A percentile compares a stretch with the other conserved stretches of the same genome.
Conservation (phyloP, 108 stramenopile genomes). For the Nitzschia sp. region DNA sequence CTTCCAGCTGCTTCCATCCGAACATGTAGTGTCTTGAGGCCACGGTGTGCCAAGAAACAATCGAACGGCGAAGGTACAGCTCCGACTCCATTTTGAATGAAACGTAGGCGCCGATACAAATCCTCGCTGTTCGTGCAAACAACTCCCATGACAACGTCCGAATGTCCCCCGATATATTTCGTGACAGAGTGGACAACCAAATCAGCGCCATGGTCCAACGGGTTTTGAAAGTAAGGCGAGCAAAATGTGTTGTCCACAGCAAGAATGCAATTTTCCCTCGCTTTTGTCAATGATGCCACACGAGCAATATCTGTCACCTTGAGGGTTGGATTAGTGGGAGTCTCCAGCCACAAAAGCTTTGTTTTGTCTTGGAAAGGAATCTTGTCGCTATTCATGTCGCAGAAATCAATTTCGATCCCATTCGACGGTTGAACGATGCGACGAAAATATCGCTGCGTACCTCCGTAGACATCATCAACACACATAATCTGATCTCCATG, state of each 20-base stretch:
- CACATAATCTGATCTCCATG: slow-evolving; percentile 81
- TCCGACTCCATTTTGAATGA: slow-evolving; percentile 82
- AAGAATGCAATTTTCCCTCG: slow-evolving; percentile 43
- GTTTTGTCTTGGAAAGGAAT: slow-evolving; percentile 47
- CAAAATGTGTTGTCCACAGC: slow-evolving; percentile 96
- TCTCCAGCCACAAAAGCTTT: slow-evolving; percentile 85
- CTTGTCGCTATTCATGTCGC: slow-evolving; percentile 30
- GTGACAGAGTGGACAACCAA: slow-evolving; percentile 83
- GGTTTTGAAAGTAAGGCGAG: slow-evolving; percentile 89
- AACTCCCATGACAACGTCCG: slow-evolving; percentile 87
- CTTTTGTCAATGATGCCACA: slow-evolving; percentile 49
- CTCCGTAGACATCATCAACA: slow-evolving; percentile 91
- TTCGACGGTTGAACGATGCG: slow-evolving; percentile 53
- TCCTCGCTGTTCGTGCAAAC: slow-evolving; percentile 63
- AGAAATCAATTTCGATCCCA: slow-evolving; percentile 53
- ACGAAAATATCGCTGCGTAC: slow-evolving; percentile 81
- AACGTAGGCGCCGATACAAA: slow-evolving; percentile 53
- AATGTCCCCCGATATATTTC: slow-evolving; percentile 92
- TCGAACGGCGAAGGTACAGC: slow-evolving; percentile 86
- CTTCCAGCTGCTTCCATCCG: slow-evolving; percentile 83
- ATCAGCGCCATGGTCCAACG: slow-evolving; percentile 88
- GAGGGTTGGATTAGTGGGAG: slow-evolving; percentile 91
- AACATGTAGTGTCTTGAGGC: slow-evolving; percentile 86
- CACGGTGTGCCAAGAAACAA: slow-evolving; percentile 81
- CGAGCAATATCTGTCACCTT: slow-evolving; percentile 77